phyloP scores from a whole-genome alignment of 257 asterid species.

The Eucommia ulmoides region DNA sequence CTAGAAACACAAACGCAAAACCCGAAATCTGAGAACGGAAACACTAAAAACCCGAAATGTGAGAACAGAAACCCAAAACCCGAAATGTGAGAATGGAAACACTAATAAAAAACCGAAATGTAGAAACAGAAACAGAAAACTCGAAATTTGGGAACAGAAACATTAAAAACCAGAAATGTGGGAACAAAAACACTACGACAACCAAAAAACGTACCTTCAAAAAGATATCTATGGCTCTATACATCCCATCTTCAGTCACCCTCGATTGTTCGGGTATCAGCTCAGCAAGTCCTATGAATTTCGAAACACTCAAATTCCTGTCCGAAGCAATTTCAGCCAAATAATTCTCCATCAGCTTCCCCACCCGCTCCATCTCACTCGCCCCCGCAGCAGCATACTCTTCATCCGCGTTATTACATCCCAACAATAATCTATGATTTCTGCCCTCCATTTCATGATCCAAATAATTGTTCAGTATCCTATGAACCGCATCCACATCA shows the following conservation, averaged over 20 bases:
- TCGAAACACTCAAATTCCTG: slow-evolving; percentile 40
- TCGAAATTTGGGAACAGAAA: no score
- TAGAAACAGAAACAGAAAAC: no score
- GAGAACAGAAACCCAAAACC: no score
- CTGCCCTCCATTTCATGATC: slow-evolving; percentile 41
- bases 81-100: no score
- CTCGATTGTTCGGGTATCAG: slow-evolving; percentile 57
- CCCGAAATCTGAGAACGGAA: no score
- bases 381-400: slow-evolving; percentile 21
- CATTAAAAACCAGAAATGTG: no score
- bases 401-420: slow-evolving; percentile 27
- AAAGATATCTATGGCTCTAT: slow-evolving; percentile 76
- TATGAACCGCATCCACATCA: slow-evolving; percentile 63
- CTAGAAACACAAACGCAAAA: no score
- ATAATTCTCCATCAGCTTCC: slow-evolving; percentile 58
- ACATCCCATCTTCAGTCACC: slow-evolving; percentile 73
- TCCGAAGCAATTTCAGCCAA: slow-evolving; percentile 67
- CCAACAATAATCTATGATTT: slow-evolving; percentile 14
- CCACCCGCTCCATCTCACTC: slow-evolving; percentile 38
- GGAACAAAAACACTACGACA: no score
- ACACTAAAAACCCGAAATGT: no score
- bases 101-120: no score
- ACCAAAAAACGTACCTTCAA: slow-evolving; percentile 48
- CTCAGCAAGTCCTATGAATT: slow-evolving; percentile 46
- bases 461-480: slow-evolving; percentile 46